These are phyloP conservation scores for Nitzschia sp. DNA, from an alignment of 108 stramenopile genomes.

Conservation along the genomic window DNA sequence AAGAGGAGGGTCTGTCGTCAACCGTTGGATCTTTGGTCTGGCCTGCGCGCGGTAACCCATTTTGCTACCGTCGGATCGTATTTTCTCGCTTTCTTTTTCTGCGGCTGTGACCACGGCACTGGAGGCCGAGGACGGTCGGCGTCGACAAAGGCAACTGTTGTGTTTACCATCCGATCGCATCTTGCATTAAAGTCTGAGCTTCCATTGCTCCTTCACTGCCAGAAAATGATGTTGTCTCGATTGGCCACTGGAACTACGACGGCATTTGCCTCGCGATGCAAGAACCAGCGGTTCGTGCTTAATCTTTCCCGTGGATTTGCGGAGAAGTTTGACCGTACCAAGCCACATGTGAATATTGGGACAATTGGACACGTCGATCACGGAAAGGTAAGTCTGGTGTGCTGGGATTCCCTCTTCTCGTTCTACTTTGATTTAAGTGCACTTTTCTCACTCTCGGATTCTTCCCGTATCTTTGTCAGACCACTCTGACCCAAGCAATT, in stretches of 20 bases:
- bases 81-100: neutral
- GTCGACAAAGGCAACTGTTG: no score
- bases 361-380: conserved; percentile 99
- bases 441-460: neutral
- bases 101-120: no score
- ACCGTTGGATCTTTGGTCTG: neutral
- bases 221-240: conserved; percentile 37
- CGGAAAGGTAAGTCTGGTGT: conserved; percentile 70
- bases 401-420: neutral
- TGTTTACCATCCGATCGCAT: no score
- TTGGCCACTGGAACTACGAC: conserved; percentile 24
- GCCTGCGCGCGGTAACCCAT: neutral
- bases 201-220: no score
- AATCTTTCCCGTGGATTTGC: conserved; percentile 37
- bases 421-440: neutral
- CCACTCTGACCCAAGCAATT: conserved; percentile 99
- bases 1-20: no score
- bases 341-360: conserved; percentile 98
- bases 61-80: neutral
- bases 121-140: no score
- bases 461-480: conserved; percentile 31
- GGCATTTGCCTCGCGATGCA: neutral
- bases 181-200: no score
- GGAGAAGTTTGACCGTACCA: conserved; percentile 76
- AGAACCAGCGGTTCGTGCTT: conserved; percentile 16